Base-by-base conservation (phyloP, 1,284 basidiomycete genomes). In the Peniophora sp. region DNA sequence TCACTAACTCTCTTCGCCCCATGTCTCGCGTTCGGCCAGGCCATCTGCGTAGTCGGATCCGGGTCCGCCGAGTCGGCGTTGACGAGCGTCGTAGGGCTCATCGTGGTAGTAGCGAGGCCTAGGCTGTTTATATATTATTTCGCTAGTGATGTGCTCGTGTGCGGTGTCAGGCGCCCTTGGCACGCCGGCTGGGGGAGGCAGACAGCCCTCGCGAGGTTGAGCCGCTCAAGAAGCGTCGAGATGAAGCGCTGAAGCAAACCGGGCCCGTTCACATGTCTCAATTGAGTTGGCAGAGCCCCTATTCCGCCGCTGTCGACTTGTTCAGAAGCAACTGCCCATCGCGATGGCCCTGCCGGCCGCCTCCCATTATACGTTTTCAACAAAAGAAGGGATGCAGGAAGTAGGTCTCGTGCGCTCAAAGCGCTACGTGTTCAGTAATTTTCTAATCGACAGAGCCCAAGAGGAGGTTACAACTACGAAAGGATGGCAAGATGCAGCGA, bases 31-130 rank as follows among this genome's bases (percentile, higher is more conserved):
- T 52, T 52, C 35, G 86, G 87, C 86, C 86, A 89, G 37, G 86
- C 65, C 48, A 88, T 80, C 63, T 87, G 86, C 10, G 79, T 83
- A 1, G 83, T 86, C 11, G 84, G 82, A 62, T 88, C 77, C 11
- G 82, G 77, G 64, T 86, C 82, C 17, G 73, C 68, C 27, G n/a
- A n/a, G 61, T 83, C 79, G 17, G 72, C 69, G 58, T 72, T 69
- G 54, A 78, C 70, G 48, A 79, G 74, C 61, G 82, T 76, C 61
- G 82, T 73, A 49, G 20, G 39, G 44, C n/a, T 43, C 47, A 27
- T 34, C 41, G 49, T 37, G 48, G 24, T 51, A 39, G 34, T 20
- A 34, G 42, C 37, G 51, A 49, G 48, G 52, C 42, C 41, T 39
- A 51, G 49, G 5, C 12, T 32, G 27, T 32, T 32, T 32, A 32